A percentile compares a stretch with the other conserved stretches of the same genome.
phyloP scores from a whole-genome alignment of 176 grass and related monocot species.

The Zea luxurians region DNA sequence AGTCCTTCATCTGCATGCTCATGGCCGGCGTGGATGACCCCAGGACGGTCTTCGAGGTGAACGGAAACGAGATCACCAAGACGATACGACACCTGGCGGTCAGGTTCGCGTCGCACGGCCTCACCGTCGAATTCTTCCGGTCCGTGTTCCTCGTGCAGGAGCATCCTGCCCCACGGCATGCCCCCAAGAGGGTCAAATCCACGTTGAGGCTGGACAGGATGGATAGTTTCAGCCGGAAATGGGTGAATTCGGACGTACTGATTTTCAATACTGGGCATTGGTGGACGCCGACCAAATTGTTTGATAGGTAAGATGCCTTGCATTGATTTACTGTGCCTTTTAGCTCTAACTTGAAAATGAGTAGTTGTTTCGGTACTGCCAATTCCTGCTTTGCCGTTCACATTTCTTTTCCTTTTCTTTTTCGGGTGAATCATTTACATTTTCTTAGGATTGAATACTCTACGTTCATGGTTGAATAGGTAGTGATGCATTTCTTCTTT shows the following conservation, averaged over 20 bases:
- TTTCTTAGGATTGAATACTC: neutral
- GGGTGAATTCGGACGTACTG: constrained; percentile 79
- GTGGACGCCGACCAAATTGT: constrained; percentile 93
- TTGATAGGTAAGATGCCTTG: constrained; percentile 69
- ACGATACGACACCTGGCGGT: constrained; percentile 67
- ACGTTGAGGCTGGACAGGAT: constrained; percentile 73
- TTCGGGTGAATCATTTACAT: neutral
- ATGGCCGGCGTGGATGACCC: constrained; percentile 79
- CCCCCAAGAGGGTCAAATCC: constrained; percentile 68
- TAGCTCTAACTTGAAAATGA: neutral
- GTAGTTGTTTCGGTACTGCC: constrained; percentile 4
- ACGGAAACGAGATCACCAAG: constrained; percentile 85
- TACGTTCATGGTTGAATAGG: neutral
- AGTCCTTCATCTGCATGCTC: constrained; percentile 98
- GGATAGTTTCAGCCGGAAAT: constrained; percentile 71
- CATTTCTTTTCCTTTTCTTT: neutral
- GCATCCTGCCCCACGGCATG: constrained; percentile 52
- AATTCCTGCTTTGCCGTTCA: neutral
- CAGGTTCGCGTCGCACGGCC: constrained; percentile 60
- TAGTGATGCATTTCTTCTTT: neutral
- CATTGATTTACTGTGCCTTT: constrained; percentile 13
- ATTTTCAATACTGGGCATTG: constrained; percentile 96
- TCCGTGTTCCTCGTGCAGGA: constrained; percentile 90
- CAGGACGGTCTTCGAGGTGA: constrained; percentile 72
- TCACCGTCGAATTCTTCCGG: constrained; percentile 87